phyloP scores from a whole-genome alignment of 139 green algal genomes.

The Chlorella sp. region DNA sequence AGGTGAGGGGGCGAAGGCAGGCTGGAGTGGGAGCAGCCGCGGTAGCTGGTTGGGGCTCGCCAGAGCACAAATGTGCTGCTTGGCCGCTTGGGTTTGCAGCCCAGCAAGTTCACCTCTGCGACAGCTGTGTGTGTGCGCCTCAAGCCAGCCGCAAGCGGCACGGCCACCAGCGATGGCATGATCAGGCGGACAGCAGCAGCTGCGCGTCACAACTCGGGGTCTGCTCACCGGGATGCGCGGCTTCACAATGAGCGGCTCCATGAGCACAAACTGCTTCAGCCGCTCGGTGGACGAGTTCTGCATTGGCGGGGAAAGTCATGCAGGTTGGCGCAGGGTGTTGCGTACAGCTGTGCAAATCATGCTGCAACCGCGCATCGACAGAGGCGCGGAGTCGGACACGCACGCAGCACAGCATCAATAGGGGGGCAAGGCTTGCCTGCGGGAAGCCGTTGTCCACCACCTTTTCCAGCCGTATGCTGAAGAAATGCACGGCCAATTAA shows the following conservation, averaged over 20 bases:
- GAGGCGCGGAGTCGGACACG: too few species aligned
- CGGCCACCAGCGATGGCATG: neutral
- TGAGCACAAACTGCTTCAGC: slow-evolving; percentile 93
- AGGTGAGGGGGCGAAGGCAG: neutral
- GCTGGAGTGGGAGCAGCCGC: too few species aligned
- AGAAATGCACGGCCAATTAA: too few species aligned
- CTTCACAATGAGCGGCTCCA: slow-evolving; percentile 84
- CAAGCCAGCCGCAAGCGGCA: neutral
- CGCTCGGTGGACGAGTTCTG: slow-evolving; percentile 92
- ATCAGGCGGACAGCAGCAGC: neutral
- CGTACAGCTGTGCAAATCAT: too few species aligned
- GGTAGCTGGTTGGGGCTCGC: too few species aligned
- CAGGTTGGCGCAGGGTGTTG: neutral
- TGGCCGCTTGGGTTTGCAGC: too few species aligned
- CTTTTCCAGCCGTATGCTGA: slow-evolving; percentile 98
- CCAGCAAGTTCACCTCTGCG: too few species aligned
- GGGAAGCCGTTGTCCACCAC: slow-evolving; percentile 87
- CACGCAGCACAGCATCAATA: too few species aligned
- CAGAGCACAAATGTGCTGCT: too few species aligned
- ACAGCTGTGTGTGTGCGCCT: neutral
- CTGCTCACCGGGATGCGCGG: slow-evolving; percentile 38
- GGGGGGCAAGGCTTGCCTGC: too few species aligned
- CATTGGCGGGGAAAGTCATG: neutral
- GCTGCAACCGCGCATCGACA: too few species aligned
- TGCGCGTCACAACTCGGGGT: too few species aligned